Percentiles rank a stretch among this genome's conserved stretches.
These are phyloP conservation scores for Sphaerulina populicola DNA, from an alignment of 2,329 filamentous ascomycete genomes.

Conservation along the genomic window DNA sequence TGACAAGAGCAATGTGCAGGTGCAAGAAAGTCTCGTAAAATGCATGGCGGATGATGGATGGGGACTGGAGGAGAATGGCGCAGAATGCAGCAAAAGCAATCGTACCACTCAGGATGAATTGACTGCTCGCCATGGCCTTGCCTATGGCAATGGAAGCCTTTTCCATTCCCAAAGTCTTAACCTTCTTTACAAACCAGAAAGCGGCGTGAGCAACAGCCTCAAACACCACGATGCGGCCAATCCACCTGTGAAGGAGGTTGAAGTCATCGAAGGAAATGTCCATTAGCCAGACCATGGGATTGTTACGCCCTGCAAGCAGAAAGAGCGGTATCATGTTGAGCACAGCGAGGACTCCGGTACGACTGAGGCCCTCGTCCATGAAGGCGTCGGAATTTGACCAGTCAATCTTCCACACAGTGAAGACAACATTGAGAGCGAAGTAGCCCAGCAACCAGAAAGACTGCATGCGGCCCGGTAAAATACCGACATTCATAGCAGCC, in stretches of 20 bases:
- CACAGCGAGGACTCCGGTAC: constrained; percentile 60
- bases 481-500: constrained; percentile 43
- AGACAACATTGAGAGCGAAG: constrained; percentile 42
- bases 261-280: constrained; percentile 74
- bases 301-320: constrained; percentile 66
- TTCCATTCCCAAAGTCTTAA: constrained; percentile 33
- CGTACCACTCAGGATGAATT: constrained; percentile 54
- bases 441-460: constrained; percentile 42
- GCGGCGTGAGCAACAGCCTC: constrained; percentile 60
- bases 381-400: constrained; percentile 55
- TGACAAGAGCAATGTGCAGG: constrained; percentile 58
- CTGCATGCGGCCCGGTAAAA: constrained; percentile 43
- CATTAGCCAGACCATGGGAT: constrained; percentile 63
- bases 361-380: constrained; percentile 58
- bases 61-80: constrained; percentile 58
- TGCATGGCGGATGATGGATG: constrained; percentile 63
- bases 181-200: constrained; percentile 47
- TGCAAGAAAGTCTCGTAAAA: constrained; percentile 74
- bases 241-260: constrained; percentile 73
- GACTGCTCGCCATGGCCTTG: constrained; percentile 34
- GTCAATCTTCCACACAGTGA: constrained; percentile 50
- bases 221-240: constrained; percentile 65
- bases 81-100: constrained; percentile 54
- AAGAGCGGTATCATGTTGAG: constrained; percentile 75
- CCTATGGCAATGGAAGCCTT: constrained; percentile 45